These are phyloP conservation scores for Rhododendron ferrugineum DNA, from an alignment of 148 eudicot genomes.

Conservation along the genomic window DNA sequence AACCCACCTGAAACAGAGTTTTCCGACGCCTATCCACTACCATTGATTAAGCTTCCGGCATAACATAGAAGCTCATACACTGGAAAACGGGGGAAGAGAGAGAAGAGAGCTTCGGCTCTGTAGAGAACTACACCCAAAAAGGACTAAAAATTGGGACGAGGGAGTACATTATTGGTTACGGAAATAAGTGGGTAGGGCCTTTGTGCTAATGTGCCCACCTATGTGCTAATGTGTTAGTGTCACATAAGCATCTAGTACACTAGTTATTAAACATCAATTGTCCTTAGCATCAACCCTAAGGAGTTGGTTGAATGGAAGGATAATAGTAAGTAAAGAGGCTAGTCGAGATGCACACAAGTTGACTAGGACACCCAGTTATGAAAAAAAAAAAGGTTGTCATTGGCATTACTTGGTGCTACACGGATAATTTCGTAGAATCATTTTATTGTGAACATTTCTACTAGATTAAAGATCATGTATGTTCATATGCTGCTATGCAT, in stretches of 20 bases:
- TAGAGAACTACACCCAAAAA: no score
- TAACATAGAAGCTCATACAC: no score
- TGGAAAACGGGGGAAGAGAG: no score
- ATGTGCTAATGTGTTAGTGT: background rate
- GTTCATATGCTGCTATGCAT: background rate
- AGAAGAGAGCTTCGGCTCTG: no score
- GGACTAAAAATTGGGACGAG: no score
- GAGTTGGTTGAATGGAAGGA: background rate
- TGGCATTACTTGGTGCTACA: background rate
- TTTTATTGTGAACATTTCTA: background rate
- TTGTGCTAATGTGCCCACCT: background rate
- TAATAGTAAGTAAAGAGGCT: background rate
- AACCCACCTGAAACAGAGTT: no score
- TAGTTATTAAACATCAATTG: background rate
- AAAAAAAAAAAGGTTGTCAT: background rate
- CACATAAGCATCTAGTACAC: background rate
- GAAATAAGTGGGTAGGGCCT: background rate
- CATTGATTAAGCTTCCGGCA: no score
- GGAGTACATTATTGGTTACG: background rate
- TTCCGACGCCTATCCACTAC: no score
- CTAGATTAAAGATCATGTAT: background rate
- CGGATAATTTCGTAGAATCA: background rate
- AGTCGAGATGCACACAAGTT: background rate
- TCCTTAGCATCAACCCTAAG: background rate
- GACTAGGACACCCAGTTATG: background rate